Evolutionary conservation across 306 rosid species (phyloP).

Genomic region (Bauhinia variegata): DNA sequence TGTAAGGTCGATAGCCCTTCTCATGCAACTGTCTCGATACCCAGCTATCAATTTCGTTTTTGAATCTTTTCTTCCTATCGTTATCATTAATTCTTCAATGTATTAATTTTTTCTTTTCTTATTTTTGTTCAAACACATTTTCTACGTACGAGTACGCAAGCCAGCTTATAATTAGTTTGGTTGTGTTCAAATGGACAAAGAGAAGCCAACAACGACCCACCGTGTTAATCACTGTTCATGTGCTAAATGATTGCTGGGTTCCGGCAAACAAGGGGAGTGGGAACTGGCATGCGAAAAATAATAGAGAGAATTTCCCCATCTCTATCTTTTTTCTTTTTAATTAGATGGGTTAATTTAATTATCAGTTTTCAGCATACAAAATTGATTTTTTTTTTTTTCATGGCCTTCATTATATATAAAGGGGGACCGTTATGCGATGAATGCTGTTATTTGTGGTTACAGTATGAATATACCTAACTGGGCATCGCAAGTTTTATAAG

Average conservation of each 20-base stretch:
- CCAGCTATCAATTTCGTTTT: background rate
- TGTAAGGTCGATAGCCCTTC: conserved; percentile 25
- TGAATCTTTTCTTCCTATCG: background rate
- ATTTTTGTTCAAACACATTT: too few species aligned
- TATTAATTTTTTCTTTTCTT: too few species aligned
- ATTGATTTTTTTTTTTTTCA: too few species aligned
- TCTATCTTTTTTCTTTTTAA: too few species aligned
- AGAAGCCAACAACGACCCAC: conserved; percentile 23
- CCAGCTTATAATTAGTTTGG: conserved; percentile 6
- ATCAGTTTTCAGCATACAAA: too few species aligned
- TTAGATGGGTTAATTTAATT: too few species aligned
- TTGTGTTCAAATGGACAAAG: background rate
- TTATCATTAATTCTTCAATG: too few species aligned
- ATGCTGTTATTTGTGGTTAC: background rate
- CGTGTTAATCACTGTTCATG: conserved; percentile 1
- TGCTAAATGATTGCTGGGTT: conserved; percentile 28
- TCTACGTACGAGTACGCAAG: too few species aligned
- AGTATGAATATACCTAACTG: conserved; percentile 16
- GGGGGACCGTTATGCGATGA: too few species aligned
- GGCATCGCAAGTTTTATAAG: conserved; percentile 4
- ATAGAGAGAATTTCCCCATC: too few species aligned
- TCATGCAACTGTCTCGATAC: conserved; percentile 35
- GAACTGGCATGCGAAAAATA: too few species aligned
- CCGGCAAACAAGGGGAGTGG: conserved; percentile 24
- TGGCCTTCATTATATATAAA: too few species aligned